Base-by-base conservation (phyloP, 768 basidiomycete genomes). In the Auriculariales sp. region DNA sequence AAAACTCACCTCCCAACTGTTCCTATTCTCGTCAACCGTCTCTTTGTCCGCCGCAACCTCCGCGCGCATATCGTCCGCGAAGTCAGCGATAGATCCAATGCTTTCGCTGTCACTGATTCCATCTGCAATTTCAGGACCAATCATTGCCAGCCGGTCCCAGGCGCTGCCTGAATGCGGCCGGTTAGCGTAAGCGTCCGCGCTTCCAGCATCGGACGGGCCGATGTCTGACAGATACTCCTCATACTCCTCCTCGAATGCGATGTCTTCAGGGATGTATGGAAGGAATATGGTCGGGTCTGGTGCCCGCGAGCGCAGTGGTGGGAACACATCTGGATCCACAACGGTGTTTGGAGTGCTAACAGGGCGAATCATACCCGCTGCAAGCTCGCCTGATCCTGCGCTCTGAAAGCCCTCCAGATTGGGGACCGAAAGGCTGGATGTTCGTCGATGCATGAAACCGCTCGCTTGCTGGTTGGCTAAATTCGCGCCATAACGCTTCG, bases 191-290 rank as follows among this genome's bases (percentile, higher is more conserved):
- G 60, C 54, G 33, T 46, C 51, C 49, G 56, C 59, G 12, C 54
- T 57, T 47, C 60, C 53, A 19, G 77, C 75, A 49, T 83, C 81
- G 3, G 79, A 75, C 71, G 75, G 83, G 15, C 83, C 84, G 22
- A 92, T 68, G 59, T 89, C 89, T n/a, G 82, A 87, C 25, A 98
- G 69, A 57, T 94, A 91, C 59, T 94, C 92, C 62, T 97, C 93
- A 59, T 95, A 98, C 59, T 95, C 93, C 60, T 91, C 89, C 59
- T 97, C 93, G 56, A 92, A 93, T 1, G 90, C 91, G 52, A 89
- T 84, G 57, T 91, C 87, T 62, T 98, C 94, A 1, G 88, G 83
- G 33, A 87, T 90, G 61, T 90, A 95, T 14, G 90, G 89, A 19
- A 91, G 71, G 68, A 91, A 89, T 39, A 84, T 81, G 12, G 79